These are phyloP conservation scores for Cordyceps farinosa DNA, from an alignment of 2,329 filamentous ascomycete genomes.

Conservation along the genomic window DNA sequence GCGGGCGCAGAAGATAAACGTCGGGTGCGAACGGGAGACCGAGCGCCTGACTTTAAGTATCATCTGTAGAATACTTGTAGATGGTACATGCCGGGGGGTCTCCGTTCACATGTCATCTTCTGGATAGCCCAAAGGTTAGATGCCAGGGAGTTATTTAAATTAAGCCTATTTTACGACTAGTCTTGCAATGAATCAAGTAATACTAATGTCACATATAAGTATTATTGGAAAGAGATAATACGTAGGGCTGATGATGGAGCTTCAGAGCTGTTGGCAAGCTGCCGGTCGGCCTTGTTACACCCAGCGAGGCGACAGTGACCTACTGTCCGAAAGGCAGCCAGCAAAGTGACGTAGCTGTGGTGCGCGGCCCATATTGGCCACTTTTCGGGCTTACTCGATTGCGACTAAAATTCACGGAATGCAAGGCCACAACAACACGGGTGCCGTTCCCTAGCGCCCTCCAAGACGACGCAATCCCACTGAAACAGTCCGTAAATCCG, in stretches of 20 bases:
- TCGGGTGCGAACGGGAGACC: constrained; percentile 44
- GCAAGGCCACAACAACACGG: background rate
- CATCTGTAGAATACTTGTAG: constrained; percentile 28
- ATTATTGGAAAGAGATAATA: too few relatives aligned
- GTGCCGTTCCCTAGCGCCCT: background rate
- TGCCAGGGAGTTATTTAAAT: too few relatives aligned
- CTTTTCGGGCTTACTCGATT: background rate
- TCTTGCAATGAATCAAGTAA: too few relatives aligned
- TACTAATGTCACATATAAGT: too few relatives aligned
- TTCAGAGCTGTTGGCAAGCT: too few relatives aligned
- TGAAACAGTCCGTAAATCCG: too few relatives aligned
- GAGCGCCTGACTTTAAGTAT: constrained; percentile 46
- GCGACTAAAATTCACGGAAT: background rate
- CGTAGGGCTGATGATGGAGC: background rate
- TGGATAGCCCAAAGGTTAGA: too few relatives aligned
- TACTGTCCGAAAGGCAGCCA: background rate
- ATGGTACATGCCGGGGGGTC: too few relatives aligned
- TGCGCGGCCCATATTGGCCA: background rate
- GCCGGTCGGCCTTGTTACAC: too few relatives aligned
- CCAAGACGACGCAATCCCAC: background rate
- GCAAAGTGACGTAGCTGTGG: background rate
- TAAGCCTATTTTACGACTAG: too few relatives aligned
- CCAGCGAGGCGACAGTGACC: too few relatives aligned
- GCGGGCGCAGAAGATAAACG: constrained; percentile 41
- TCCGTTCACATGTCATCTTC: too few relatives aligned